Evolutionary conservation across 106 monocot genomes (phyloP).

Genomic region (Platanthera guangdongensis): DNA sequence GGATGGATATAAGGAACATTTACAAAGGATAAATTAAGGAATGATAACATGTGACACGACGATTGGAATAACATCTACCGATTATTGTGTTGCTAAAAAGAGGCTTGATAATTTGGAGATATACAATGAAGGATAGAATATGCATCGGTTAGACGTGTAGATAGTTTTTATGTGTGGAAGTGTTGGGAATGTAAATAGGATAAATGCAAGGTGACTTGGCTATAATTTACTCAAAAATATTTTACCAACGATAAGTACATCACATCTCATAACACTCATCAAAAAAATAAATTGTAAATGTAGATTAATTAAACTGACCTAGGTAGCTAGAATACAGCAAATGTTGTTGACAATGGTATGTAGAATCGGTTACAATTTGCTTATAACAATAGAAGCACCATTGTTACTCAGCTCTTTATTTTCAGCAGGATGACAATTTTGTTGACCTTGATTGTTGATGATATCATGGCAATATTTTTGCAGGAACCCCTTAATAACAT

Average conservation of each 20-base stretch:
- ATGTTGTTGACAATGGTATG: background rate
- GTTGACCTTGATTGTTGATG: conserved; percentile 9
- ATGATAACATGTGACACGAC: background rate
- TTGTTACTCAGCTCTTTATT: background rate
- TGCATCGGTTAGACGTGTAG: background rate
- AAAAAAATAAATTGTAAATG: background rate
- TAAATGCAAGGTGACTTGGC: no score
- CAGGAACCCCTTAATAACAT: conserved; percentile 64
- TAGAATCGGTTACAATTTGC: background rate
- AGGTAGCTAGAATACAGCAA: background rate
- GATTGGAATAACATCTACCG: background rate
- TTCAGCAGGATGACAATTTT: background rate
- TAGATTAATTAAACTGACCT: background rate
- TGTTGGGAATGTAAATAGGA: background rate
- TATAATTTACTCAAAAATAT: no score
- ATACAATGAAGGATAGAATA: background rate
- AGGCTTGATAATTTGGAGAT: background rate
- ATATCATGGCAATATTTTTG: background rate
- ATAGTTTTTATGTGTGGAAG: background rate
- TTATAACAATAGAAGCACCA: background rate
- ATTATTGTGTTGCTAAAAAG: background rate
- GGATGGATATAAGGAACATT: background rate
- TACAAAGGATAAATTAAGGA: background rate
- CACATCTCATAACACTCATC: no score
- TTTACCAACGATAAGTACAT: no score